These are phyloP conservation scores for Agrocybe pediades DNA, from an alignment of 768 basidiomycete species.

Conservation along the genomic window DNA sequence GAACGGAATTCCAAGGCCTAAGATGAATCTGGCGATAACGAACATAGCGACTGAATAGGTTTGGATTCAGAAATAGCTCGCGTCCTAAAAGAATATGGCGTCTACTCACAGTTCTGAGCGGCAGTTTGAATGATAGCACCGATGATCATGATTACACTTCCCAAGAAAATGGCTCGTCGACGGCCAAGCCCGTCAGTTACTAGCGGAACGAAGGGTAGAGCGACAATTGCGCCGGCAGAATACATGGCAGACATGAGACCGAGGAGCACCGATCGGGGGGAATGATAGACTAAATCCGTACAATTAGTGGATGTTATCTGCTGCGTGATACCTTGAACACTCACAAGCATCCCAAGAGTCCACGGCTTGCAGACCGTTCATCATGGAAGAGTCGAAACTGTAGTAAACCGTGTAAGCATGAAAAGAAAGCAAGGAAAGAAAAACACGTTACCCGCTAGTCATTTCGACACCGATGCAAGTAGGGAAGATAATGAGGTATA, in stretches of 20 bases:
- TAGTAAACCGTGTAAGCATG: background rate
- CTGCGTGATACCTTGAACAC: constrained; percentile 2
- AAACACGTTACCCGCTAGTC: constrained; percentile 55
- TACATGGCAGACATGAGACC: constrained; percentile 63
- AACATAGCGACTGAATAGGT: constrained; percentile 61
- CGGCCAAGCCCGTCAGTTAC: constrained; percentile 56
- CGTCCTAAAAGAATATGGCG: background rate
- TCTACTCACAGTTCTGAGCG: constrained; percentile 50
- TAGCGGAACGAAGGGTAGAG: constrained; percentile 53
- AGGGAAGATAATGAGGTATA: constrained; percentile 61
- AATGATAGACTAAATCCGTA: constrained; percentile 45
- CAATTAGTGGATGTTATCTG: background rate
- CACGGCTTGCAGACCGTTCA: constrained; percentile 64
- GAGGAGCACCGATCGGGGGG: constrained; percentile 53
- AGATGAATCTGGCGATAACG: constrained; percentile 51
- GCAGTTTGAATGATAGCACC: constrained; percentile 48
- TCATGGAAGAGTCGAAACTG: constrained; percentile 63
- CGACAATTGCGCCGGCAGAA: constrained; percentile 58
- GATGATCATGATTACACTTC: constrained; percentile 50
- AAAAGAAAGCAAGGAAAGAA: background rate
- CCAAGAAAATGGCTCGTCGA: constrained; percentile 49
- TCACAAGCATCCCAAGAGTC: constrained; percentile 56
- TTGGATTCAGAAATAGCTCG: background rate
- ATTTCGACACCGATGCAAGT: constrained; percentile 65
- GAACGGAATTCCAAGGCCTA: constrained; percentile 63